Conservation (phyloP, 2,329 filamentous ascomycete species). For the Fusarium stilboides region DNA sequence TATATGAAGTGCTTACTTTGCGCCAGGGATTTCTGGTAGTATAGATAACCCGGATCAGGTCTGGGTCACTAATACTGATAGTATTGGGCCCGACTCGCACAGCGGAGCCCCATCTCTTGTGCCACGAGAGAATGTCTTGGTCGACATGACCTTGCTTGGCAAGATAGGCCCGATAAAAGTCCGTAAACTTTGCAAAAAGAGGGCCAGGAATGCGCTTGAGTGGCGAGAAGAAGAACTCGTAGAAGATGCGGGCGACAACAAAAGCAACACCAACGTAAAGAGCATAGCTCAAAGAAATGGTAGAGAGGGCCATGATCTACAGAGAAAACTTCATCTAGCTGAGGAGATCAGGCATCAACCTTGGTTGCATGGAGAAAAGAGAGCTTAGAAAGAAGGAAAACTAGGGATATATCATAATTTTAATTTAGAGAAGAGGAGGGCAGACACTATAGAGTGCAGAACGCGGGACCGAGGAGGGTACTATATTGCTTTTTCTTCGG, state of each 20-base stretch:
- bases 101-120: slow-evolving; percentile 35
- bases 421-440: neutral
- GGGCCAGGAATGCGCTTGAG: slow-evolving; percentile 35
- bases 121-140: slow-evolving; percentile 22
- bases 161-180: slow-evolving; percentile 37
- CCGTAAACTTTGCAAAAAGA: slow-evolving; percentile 24
- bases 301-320: slow-evolving; percentile 32
- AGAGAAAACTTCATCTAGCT: neutral
- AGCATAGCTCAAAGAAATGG: slow-evolving; percentile 5
- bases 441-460: slow-evolving; percentile 1
- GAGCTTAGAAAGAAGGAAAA: neutral
- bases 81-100: slow-evolving; percentile 39
- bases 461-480: neutral
- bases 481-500: slow-evolving; percentile 27
- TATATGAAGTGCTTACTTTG: slow-evolving; percentile 18
- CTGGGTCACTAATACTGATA: slow-evolving; percentile 37
- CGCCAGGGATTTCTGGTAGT: slow-evolving; percentile 37
- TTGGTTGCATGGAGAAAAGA: neutral
- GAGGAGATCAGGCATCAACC: neutral
- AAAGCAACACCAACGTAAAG: slow-evolving; percentile 23
- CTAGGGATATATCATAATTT: slow-evolving; percentile 19
- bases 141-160: slow-evolving; percentile 33
- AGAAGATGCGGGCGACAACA: slow-evolving; percentile 17
- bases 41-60: slow-evolving; percentile 39
- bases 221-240: slow-evolving; percentile 33